Evolutionary conservation across 495 filamentous ascomycete genomes (phyloP).

Genomic region (Polyplosphaeria fusca): DNA sequence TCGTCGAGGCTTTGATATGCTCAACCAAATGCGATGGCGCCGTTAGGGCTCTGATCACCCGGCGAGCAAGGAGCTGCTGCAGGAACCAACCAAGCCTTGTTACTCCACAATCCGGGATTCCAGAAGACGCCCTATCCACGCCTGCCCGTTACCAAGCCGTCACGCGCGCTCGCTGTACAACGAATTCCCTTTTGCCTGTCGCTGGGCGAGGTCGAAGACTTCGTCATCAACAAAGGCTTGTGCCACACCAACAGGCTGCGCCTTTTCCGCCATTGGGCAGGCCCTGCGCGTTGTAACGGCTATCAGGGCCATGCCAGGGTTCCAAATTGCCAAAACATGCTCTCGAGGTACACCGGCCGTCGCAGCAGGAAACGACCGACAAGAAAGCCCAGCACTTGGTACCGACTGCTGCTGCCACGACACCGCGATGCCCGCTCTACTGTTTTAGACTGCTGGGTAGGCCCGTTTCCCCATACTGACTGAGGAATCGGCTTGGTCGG

Average conservation of each 20-base stretch:
- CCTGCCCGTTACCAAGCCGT: neutral
- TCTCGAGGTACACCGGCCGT: conserved; percentile 24
- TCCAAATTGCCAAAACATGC: neutral
- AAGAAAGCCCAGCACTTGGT: neutral
- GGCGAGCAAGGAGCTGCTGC: neutral
- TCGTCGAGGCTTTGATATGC: neutral
- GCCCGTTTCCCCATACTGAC: no score
- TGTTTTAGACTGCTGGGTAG: no score
- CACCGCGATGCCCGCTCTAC: no score
- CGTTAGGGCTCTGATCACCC: neutral
- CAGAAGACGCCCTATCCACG: conserved; percentile 4
- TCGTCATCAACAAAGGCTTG: neutral
- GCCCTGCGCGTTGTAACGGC: neutral
- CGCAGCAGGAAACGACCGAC: neutral
- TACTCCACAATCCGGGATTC: conserved; percentile 1
- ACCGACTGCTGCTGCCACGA: no score
- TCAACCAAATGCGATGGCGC: neutral
- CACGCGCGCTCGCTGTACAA: neutral
- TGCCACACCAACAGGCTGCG: neutral
- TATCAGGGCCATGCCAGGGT: neutral
- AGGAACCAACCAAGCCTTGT: neutral
- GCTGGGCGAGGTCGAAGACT: neutral
- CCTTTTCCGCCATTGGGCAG: neutral
- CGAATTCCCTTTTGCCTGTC: neutral
- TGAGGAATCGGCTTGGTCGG: no score